Percentiles rank a stretch among this genome's conserved stretches.
Conservation (phyloP, 106 monocot species). For the Dioscorea dumetorum region DNA sequence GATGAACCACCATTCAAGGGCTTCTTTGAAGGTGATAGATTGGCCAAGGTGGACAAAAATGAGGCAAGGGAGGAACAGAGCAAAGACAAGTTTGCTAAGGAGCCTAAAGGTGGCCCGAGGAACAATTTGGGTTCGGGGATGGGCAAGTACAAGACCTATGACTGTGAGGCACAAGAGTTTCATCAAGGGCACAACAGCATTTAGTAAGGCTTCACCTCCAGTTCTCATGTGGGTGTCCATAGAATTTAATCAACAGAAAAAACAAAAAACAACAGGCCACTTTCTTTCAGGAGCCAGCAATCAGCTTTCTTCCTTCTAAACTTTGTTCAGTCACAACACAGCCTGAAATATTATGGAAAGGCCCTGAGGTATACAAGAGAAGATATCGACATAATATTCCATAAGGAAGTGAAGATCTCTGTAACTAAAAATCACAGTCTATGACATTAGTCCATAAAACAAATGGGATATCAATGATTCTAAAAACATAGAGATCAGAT, state of each 20-base stretch:
- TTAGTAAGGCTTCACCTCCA: conserved; percentile 14
- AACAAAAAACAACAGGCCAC: no score
- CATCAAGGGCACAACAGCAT: conserved; percentile 71
- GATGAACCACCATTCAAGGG: conserved; percentile 81
- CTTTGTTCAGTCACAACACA: no score
- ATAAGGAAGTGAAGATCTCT: no score
- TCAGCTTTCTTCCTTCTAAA: not conserved
- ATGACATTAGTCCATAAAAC: no score
- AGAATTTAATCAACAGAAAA: not conserved
- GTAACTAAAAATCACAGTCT: no score
- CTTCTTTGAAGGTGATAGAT: conserved; percentile 49
- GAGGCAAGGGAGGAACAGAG: conserved; percentile 92
- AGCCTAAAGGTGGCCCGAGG: conserved; percentile 87
- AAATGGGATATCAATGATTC: no score
- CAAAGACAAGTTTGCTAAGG: conserved; percentile 89
- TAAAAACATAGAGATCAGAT: no score
- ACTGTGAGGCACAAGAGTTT: conserved; percentile 71
- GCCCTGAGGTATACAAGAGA: no score
- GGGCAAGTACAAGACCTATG: conserved; percentile 73
- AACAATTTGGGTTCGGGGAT: conserved; percentile 56
- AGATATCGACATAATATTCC: no score
- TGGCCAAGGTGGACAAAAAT: conserved; percentile 86
- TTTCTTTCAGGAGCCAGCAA: not conserved
- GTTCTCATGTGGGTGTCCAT: not conserved
- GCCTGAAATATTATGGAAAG: no score